These are phyloP conservation scores for Solanum sejunctum DNA, from an alignment of 257 asterid genomes.

Conservation along the genomic window DNA sequence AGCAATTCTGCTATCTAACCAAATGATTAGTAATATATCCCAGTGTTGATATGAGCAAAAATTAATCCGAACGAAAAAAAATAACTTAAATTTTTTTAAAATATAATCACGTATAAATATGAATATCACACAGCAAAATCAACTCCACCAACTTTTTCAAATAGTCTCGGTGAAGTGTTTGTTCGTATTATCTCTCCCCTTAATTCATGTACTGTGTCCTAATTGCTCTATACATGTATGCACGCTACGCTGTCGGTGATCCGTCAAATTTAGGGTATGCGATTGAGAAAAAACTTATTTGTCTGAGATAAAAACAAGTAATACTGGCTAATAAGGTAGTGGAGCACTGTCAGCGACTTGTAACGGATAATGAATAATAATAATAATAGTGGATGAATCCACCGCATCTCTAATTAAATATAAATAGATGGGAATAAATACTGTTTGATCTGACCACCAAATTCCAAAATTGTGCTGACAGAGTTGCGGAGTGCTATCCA, in stretches of 20 bases:
- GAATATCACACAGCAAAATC: neutral
- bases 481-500: neutral
- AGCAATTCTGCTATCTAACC: too few species aligned
- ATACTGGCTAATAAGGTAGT: neutral
- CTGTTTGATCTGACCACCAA: neutral
- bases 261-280: neutral
- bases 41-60: too few species aligned
- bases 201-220: neutral
- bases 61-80: too few species aligned
- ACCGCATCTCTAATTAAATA: neutral
- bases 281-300: neutral
- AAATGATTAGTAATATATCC: too few species aligned
- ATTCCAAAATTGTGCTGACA: neutral
- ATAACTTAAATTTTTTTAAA: too few species aligned
- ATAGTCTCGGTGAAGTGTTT: neutral
- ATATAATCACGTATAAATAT: neutral
- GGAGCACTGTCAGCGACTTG: neutral
- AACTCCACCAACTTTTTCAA: neutral
- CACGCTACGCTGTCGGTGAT: neutral
- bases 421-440: neutral
- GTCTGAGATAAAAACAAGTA: neutral
- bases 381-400: neutral
- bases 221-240: neutral
- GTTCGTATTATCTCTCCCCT: neutral
- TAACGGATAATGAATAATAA: too few species aligned